Percentiles rank a stretch among this genome's conserved stretches.
phyloP scores from a whole-genome alignment of 2,329 filamentous ascomycete species.

The Zalaria sp. region DNA sequence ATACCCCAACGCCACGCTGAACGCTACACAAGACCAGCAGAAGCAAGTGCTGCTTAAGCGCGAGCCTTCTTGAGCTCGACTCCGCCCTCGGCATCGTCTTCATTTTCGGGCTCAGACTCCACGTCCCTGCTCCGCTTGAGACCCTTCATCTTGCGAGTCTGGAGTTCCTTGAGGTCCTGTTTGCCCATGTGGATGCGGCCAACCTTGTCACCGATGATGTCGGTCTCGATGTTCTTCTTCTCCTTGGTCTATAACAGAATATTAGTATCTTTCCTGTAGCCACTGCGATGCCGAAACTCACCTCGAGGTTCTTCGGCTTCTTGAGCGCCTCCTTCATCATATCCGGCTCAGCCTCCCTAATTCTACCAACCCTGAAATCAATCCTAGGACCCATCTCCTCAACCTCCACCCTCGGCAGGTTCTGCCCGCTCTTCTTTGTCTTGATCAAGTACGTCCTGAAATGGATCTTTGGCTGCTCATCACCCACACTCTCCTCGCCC shows the following conservation, averaged over 20 bases:
- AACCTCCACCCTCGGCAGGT: conserved; percentile 77
- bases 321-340: conserved; percentile 81
- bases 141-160: conserved; percentile 99
- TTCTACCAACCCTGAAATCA: conserved; percentile 75
- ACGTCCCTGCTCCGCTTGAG: conserved; percentile 65
- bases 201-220: conserved; percentile 90
- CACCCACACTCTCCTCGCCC: conserved; percentile 36
- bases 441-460: conserved; percentile 73
- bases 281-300: conserved; percentile 25
- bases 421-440: conserved; percentile 68
- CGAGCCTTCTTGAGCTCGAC: conserved; percentile 8
- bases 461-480: conserved; percentile 35
- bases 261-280: not conserved
- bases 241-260: conserved; percentile 35
- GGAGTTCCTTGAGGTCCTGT: conserved; percentile 74
- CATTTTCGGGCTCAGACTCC: conserved; percentile 12
- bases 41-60: conserved; percentile 2
- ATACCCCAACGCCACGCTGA: conserved; percentile 9
- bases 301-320: conserved; percentile 61
- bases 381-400: conserved; percentile 93
- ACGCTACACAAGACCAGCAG: conserved; percentile 1
- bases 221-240: conserved; percentile 94
- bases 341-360: conserved; percentile 61
- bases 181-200: conserved; percentile 82
- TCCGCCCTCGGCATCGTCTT: conserved; percentile 4